Evolutionary conservation across 768 basidiomycete genomes (phyloP), one percentile per base, ranked within the genome.

Genomic region (Cystobasidium tubakii): DNA sequence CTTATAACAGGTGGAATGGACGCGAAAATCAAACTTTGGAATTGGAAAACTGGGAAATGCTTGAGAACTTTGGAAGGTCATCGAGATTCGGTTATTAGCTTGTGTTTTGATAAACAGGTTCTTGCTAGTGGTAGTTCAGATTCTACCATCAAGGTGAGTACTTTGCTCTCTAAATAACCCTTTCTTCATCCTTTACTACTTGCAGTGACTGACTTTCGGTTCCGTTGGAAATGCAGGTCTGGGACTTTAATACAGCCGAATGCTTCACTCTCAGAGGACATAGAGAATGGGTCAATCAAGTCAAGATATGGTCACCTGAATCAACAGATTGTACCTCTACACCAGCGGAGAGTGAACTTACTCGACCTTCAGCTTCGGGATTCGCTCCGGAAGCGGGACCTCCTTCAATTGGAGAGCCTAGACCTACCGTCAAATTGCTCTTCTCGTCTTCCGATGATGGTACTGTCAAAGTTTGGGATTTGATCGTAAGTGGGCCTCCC

Each of bases 1-100:
- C 84, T 98, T 64, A 92, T 99, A 79, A 98, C 96, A 0, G 96
- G 89, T 9, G 90, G 89, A 76, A 95, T 98, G 94, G 96, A 99
- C 80, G 86, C 87, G 77, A 95, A 92, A 0, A 87, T 99, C 79
- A 89, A 90, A 73, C 89, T 99, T 50, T 99, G 93, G 93, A 89
- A 95, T 79, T 97, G 93, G 94, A 85, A 92, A 66, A 87, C 87
- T 33, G 93, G 93, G 31, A 86, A 87, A 76, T 93, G 91, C 79
- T 88, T 95, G 69, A 86, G 92, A 73, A 92, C 89, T 0, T 84
- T 99, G 25, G 87, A 89, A 34, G 93, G 93, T 1, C 96, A 99
- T 80, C 87, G 89, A 13, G 92, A 90, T 62, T 92, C 92, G 71
- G 90, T 99, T 39, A 87, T 97, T 9, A 91, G 88, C 79, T 86